Evolutionary conservation across 208 protist species (phyloP), one percentile per base, ranked within the genome.

Genomic region (Acanthamoeba castellanii): DNA sequence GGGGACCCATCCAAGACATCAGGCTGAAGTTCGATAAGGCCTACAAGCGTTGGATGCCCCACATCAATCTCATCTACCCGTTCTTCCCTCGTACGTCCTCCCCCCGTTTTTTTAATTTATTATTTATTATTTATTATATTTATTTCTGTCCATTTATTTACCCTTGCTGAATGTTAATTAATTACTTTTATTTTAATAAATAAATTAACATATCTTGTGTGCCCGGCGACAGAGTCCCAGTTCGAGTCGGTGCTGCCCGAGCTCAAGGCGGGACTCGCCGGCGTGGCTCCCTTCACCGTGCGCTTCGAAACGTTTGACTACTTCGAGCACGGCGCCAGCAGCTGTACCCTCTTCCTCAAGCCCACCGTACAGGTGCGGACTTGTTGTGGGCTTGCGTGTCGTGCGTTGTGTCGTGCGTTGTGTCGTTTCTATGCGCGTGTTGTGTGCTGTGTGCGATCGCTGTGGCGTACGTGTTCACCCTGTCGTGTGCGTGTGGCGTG

Each of bases 11-110:
- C 61, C 90, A 94, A 13, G 90, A 76, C 66, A 94, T 94, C 20
- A 45, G 90, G 45, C 16, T 82, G 32, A 94, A 94, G 70, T 59
- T 64, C 50, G 90, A 94, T 52, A 94, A 94, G 90, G 90, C 90
- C 27, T 94, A 94, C 68, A 52, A 59, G 34, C 27, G 90, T n/a
- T 94, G 90, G 90, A 76, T 82, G 59, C 90, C 90, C 30, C 90
- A 94, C 34, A 94, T 94, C 90, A 94, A 94, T 20, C 90, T 94
- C 30, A 52, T 94, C 66, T 94, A 94, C 90, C 90, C 90, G 0
- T 94, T 94, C 70, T 47, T 59, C 47, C 90, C 90, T 25, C 45
- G 85, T 92, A 47, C 55, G 4, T 8, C 3, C 74, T 82, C 6
- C 22, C 11, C 42, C 55, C 3, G 3, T 89, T 37, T 30, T 32